Conservation (phyloP, 1,139 yeast species). For the Zygosaccharomyces pseudobailii region DNA sequence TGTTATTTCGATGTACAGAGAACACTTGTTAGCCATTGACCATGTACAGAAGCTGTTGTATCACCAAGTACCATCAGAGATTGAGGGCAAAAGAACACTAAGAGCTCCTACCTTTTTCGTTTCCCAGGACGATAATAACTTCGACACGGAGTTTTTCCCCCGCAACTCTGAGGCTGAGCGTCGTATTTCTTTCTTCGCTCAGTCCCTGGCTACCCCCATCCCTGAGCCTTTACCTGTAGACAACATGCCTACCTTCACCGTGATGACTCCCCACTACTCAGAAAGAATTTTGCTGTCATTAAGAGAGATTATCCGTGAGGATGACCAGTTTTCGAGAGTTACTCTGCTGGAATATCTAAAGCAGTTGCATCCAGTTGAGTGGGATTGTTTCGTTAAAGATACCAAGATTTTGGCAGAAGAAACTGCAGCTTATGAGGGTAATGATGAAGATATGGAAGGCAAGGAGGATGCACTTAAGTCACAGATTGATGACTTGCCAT, state of each 20-base stretch:
- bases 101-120: conserved; percentile 99
- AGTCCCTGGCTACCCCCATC: conserved; percentile 95
- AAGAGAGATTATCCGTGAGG: conserved; percentile 97
- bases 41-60: conserved; percentile 95
- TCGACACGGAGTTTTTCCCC: conserved; percentile 95
- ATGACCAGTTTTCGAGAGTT: conserved; percentile 96
- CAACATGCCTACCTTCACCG: conserved; percentile 98
- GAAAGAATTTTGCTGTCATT: conserved; percentile 92
- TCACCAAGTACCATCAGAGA: conserved; percentile 96
- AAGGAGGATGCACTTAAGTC: conserved; percentile 72
- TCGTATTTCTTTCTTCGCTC: conserved; percentile 98
- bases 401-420: conserved; percentile 98
- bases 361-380: conserved; percentile 96
- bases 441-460: conserved; percentile 56
- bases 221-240: conserved; percentile 98
- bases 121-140: conserved; percentile 93
- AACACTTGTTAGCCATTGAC: conserved; percentile 93
- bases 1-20: conserved; percentile 97
- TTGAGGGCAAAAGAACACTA: conserved; percentile 96
- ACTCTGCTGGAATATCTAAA: conserved; percentile 93
- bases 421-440: conserved; percentile 81
- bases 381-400: conserved; percentile 99
- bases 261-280: conserved; percentile 94
- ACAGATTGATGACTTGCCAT: conserved; percentile 94
- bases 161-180: conserved; percentile 96